Base-by-base conservation (phyloP, 2,329 filamentous ascomycete genomes). In the Diaporthe ilicicola region DNA sequence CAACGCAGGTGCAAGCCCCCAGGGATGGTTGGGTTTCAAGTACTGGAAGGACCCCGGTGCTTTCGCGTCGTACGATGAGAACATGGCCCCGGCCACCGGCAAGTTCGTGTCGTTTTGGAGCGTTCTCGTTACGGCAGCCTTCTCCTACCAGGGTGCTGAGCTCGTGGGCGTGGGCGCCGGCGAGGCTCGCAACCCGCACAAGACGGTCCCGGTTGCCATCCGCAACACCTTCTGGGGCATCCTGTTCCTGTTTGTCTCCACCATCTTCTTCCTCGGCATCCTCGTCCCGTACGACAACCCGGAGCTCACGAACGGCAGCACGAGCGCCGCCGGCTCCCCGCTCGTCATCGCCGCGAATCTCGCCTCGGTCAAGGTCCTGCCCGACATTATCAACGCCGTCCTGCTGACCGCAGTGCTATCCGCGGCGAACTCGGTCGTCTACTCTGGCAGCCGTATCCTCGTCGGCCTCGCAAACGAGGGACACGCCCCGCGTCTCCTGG, bases 111-210 rank as follows among this genome's bases (percentile, higher is more conserved):
- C 89, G 13, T 92, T 93, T 82, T 92, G 90, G 89, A 86, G 89
- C 39, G 89, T 91, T 19, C 82, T 93, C 50, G 88, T 93, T 74
- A 90, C 89, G 66, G 91, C 91, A 27, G 89, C 88, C n/a, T 92
- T 93, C 79, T 88, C 88, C 24, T 93, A 89, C 81, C 90, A 92
- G 79, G 93, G 93, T 51, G 89, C 92, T 2, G 93, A 95, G 81
- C 86, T 94, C 19, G 92, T 94, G 10, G 93, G 90, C 73, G 89
- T 95, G 59, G 92, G 91, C n/a, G 93, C 93, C 5, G 93, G 92
- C 72, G 93, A 95, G 82, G 92, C 91, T 9, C 87, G 88, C 59
- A 90, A 94, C 78, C 93, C 93, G 7, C 87, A 88, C 75, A 92
- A 91, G 81, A 91, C 88, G 19, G 91, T 95, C 64, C 93, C 93